phyloP scores from a whole-genome alignment of 176 grass and related monocot species.

The Oryza officinalis region DNA sequence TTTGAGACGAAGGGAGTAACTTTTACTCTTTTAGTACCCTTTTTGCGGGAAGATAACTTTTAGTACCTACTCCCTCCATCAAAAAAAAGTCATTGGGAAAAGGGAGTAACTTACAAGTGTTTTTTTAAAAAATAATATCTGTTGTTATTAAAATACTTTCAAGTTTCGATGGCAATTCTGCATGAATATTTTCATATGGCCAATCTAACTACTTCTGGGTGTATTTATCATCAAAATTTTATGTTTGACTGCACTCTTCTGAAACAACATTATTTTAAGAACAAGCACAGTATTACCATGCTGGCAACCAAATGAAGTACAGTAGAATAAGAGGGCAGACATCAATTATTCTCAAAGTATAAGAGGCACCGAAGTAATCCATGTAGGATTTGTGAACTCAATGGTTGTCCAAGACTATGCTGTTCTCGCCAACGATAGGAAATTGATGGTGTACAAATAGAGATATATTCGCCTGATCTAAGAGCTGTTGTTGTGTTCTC shows the following conservation, averaged over 20 bases:
- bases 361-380: neutral
- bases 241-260: neutral
- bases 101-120: neutral
- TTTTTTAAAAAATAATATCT: neutral
- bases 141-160: neutral
- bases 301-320: neutral
- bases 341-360: slow-evolving; percentile 10
- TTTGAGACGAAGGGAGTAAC: no score
- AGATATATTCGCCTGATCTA: neutral
- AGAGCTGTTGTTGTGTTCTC: neutral
- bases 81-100: no score
- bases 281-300: neutral
- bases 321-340: slow-evolving; percentile 13
- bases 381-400: slow-evolving; percentile 4
- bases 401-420: neutral
- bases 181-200: neutral
- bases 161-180: slow-evolving; percentile 1
- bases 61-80: neutral
- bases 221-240: neutral
- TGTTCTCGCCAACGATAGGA: neutral
- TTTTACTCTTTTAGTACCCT: neutral
- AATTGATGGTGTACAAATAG: neutral
- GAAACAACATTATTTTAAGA: slow-evolving; percentile 18
- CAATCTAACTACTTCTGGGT: slow-evolving; percentile 9
- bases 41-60: no score